Evolutionary conservation across 352 stramenopile genomes (phyloP), one percentile per base, ranked within the genome.

Genomic region (Lagenidium giganteum): DNA sequence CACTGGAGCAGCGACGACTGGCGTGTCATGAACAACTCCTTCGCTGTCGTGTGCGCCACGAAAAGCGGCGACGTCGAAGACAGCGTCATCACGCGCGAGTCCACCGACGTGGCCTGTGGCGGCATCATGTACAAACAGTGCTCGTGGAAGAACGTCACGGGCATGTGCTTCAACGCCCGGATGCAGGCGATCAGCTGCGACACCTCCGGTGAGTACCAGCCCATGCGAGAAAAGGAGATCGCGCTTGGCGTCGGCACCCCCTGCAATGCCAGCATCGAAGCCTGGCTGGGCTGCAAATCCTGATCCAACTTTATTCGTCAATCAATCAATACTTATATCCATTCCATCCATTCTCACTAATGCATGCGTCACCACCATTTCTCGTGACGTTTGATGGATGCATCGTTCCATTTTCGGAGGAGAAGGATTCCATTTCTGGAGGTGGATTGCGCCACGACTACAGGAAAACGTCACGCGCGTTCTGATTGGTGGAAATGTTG

Each of bases 111-210:
- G 1, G 33, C 26, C 4, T 61, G 45, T 23, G 52, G 52, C 2
- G 52, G 52, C 1, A 27, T 55, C 16, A 50, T 42, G 44, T 61
- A 43, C 45, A 51, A 45, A 40, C 17, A 55, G 11, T 61, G 52
- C 46, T 24, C 29, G 8, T 7, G 48, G 20, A n/a, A 34, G 5
- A 28, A 29, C n/a, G 22, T 11, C 22, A 11, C n/a, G 11, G 48
- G 54, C 0, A 54, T 63, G 3, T 63, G 54, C 48, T 63, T 37
- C 49, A 52, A 44, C n/a, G 43, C 22, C 0, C 42, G 54, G 9
- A 58, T 58, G 47, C 13, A 44, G 26, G 30, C 48, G 6, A 22
- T 58, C 27, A 18, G 31, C 8, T 63, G 54, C 24, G 30, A 58
- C 12, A 17, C 44, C 1, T 22, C 24, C n/a, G 16, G 18, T 9